These are phyloP conservation scores for Phytophthora nicotianae DNA, from an alignment of 352 stramenopile species.

Conservation along the genomic window DNA sequence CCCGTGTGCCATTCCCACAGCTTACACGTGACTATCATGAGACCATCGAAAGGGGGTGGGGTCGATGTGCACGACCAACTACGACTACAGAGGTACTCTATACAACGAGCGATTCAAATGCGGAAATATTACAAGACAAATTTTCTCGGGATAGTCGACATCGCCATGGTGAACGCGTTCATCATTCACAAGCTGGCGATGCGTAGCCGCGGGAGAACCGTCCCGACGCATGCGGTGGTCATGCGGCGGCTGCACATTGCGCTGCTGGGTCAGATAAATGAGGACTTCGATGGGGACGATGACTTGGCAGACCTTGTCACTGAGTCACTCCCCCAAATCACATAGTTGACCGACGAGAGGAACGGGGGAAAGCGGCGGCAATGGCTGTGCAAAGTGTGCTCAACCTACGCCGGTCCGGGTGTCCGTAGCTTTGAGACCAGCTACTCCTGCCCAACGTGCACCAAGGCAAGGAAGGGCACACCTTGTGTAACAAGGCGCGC, in stretches of 20 bases:
- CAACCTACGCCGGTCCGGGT: neutral
- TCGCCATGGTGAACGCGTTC: conserved; percentile 1
- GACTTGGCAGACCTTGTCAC: neutral
- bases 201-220: neutral
- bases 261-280: neutral
- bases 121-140: conserved; percentile 1
- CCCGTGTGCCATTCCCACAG: too few relatives aligned
- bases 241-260: neutral
- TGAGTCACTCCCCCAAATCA: neutral
- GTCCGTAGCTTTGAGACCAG: conserved; percentile 1
- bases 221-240: neutral
- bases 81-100: too few relatives aligned
- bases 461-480: neutral
- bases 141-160: neutral
- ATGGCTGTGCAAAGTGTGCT: neutral
- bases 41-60: too few relatives aligned
- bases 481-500: neutral
- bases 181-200: neutral
- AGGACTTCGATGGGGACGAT: neutral
- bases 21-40: too few relatives aligned
- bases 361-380: neutral
- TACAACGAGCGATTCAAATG: neutral
- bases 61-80: too few relatives aligned
- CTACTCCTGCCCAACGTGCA: neutral
- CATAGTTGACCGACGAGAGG: neutral